Conservation (phyloP, 352 stramenopile genomes). For the Globisporangium paddicum region DNA sequence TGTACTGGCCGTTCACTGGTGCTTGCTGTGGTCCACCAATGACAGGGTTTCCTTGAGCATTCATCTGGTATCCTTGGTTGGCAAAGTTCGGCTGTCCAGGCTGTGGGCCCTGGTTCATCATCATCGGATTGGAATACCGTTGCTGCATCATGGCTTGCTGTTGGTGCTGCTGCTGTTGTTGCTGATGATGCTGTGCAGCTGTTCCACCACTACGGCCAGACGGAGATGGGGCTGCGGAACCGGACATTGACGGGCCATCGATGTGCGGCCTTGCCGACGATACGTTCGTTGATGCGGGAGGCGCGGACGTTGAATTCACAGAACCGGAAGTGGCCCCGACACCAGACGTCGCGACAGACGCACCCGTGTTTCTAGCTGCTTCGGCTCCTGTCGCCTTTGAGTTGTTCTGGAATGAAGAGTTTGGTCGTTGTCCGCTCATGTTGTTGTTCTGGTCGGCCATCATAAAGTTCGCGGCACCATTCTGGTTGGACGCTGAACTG, state of each 20-base stretch:
- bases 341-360: conserved; percentile 13
- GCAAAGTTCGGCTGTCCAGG: conserved; percentile 27
- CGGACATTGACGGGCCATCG: conserved; percentile 20
- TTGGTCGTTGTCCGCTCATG: conserved; percentile 5
- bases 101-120: conserved; percentile 56
- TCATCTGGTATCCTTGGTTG: conserved; percentile 60
- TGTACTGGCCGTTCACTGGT: conserved; percentile 49
- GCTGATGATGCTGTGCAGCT: conserved; percentile 15
- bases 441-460: conserved; percentile 16
- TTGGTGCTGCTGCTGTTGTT: background rate
- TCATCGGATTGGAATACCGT: conserved; percentile 69
- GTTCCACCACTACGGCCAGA: conserved; percentile 15
- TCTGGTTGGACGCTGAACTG: conserved; percentile 7
- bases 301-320: conserved; percentile 15
- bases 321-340: conserved; percentile 13
- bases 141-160: conserved; percentile 15
- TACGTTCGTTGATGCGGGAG: conserved; percentile 33
- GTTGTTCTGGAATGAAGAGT: conserved; percentile 9
- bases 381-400: conserved; percentile 2
- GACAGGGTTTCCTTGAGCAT: conserved; percentile 29
- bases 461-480: conserved; percentile 11
- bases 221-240: conserved; percentile 15
- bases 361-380: conserved; percentile 1
- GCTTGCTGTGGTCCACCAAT: conserved; percentile 25
- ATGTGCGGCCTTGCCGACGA: conserved; percentile 74